Evolutionary conservation across 768 basidiomycete genomes (phyloP).

Genomic region (Phaeolepiota aurea): DNA sequence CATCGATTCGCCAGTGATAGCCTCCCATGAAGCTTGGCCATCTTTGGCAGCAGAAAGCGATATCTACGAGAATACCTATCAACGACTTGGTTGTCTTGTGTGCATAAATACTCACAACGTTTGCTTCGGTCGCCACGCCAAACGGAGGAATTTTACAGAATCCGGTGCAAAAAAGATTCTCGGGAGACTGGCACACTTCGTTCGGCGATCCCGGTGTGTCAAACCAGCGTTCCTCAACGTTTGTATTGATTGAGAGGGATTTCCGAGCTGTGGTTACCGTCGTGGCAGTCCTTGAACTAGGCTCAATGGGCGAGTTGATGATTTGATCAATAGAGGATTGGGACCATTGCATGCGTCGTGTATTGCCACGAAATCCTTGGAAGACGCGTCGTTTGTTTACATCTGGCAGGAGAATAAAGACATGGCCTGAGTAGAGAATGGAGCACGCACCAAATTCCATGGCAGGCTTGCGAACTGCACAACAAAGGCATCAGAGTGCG

Average conservation of each 20-base stretch:
- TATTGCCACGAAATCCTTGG: slow-evolving; percentile 15
- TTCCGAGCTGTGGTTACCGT: slow-evolving; percentile 2
- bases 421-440: not conserved
- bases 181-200: slow-evolving; percentile 19
- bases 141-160: slow-evolving; percentile 13
- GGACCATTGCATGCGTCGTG: slow-evolving; percentile 9
- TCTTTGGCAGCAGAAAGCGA: slow-evolving; percentile 28
- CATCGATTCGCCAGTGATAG: slow-evolving; percentile 25
- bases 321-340: slow-evolving; percentile 16
- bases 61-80: slow-evolving; percentile 13
- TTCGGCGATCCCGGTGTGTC: slow-evolving; percentile 11
- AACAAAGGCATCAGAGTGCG: slow-evolving; percentile 5
- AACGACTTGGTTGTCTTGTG: not conserved
- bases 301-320: slow-evolving; percentile 4
- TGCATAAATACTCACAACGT: slow-evolving; percentile 19
- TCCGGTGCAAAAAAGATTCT: slow-evolving; percentile 22
- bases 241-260: not conserved
- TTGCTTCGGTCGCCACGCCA: slow-evolving; percentile 9
- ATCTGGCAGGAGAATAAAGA: not conserved
- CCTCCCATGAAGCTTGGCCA: slow-evolving; percentile 28
- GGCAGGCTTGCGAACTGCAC: slow-evolving; percentile 12
- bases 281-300: slow-evolving; percentile 6
- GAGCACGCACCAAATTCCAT: slow-evolving; percentile 5
- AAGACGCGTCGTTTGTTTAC: slow-evolving; percentile 14
- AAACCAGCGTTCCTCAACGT: slow-evolving; percentile 4